A percentile compares a stretch with the other conserved stretches of the same genome.
Evolutionary conservation across 2,329 filamentous ascomycete genomes (phyloP).

Genomic region (Pleomassaria siparia): DNA sequence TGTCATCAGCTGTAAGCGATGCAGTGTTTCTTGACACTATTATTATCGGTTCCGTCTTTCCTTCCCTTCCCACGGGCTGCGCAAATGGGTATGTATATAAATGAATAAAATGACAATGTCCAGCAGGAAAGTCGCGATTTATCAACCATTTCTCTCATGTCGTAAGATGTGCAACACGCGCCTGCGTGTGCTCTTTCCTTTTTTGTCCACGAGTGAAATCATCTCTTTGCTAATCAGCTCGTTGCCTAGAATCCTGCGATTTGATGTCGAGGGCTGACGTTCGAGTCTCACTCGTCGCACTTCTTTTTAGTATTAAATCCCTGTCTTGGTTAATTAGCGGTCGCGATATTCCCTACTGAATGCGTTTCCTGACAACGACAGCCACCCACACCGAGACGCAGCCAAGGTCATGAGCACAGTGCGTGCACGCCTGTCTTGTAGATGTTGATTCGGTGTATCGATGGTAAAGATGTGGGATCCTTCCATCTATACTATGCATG

Average conservation of each 20-base stretch:
- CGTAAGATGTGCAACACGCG: background rate
- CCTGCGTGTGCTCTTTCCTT: slow-evolving; percentile 3
- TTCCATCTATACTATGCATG: background rate
- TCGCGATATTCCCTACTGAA: background rate
- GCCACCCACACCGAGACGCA: background rate
- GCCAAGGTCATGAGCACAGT: too few species aligned
- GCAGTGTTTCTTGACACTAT: too few species aligned
- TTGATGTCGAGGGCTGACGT: background rate
- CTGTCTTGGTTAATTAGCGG: too few species aligned
- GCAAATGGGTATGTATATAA: too few species aligned
- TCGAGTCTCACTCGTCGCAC: background rate
- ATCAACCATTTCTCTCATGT: background rate
- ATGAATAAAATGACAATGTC: too few species aligned
- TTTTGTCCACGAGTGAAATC: background rate
- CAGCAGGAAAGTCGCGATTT: slow-evolving; percentile 1
- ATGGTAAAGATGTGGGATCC: background rate
- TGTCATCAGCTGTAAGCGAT: too few species aligned
- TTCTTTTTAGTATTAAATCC: background rate
- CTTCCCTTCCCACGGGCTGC: too few species aligned
- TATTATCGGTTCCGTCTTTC: too few species aligned
- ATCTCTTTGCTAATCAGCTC: background rate
- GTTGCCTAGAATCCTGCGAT: background rate
- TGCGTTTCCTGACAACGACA: background rate
- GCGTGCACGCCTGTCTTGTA: too few species aligned
- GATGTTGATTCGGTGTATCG: background rate